Evolutionary conservation across 768 basidiomycete genomes (phyloP).

Genomic region (Gyrodon lividus): DNA sequence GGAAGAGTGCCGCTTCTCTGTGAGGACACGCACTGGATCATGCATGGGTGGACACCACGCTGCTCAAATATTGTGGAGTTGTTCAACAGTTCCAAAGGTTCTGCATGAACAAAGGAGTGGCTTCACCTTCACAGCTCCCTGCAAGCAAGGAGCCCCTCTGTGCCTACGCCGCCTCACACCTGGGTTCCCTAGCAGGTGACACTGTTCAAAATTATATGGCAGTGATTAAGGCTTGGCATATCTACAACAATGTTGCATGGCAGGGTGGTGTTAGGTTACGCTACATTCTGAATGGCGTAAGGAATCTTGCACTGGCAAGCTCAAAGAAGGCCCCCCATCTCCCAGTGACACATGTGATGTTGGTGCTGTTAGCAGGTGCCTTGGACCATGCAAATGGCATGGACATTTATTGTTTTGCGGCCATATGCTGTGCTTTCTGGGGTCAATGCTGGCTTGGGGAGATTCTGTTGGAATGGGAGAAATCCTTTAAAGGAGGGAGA

Average conservation of each 20-base stretch:
- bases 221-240: constrained; percentile 33
- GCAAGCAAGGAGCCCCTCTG: constrained; percentile 30
- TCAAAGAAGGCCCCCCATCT: constrained; percentile 8
- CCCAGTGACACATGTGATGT: constrained; percentile 24
- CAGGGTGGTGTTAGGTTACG: background rate
- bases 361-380: background rate
- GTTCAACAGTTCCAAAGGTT: constrained; percentile 14
- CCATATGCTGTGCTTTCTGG: background rate
- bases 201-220: constrained; percentile 1
- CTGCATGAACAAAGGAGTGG: constrained; percentile 20
- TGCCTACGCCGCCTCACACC: constrained; percentile 22
- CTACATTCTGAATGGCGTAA: background rate
- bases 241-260: constrained; percentile 25
- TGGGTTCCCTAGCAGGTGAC: background rate
- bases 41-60: constrained; percentile 2
- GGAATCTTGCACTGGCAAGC: background rate
- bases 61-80: background rate
- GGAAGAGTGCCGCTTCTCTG: too few species aligned
- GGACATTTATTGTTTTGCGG: background rate
- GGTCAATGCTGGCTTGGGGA: too few species aligned
- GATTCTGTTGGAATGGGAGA: background rate
- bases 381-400: background rate
- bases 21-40: background rate
- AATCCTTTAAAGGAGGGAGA: background rate
- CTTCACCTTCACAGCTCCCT: constrained; percentile 15